These are phyloP conservation scores for Mucor saturninus DNA, from an alignment of 371 early-diverging fungal species.

Conservation along the genomic window DNA sequence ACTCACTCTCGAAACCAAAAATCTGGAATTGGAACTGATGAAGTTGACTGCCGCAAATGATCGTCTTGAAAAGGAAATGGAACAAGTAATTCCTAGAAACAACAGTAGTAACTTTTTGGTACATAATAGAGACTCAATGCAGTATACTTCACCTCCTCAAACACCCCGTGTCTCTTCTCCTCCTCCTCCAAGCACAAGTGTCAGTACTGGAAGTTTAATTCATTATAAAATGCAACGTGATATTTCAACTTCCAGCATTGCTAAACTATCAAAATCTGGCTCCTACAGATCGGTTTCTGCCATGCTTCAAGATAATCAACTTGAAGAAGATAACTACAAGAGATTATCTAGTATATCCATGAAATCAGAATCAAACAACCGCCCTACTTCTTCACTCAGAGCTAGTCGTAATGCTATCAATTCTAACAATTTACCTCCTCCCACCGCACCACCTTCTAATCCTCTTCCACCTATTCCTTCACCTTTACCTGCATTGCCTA, in stretches of 20 bases:
- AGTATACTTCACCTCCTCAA: constrained; percentile 45
- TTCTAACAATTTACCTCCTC: constrained; percentile 36
- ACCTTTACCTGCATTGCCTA: constrained; percentile 35
- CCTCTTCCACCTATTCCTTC: constrained; percentile 58
- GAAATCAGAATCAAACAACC: constrained; percentile 23
- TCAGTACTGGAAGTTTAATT: constrained; percentile 18
- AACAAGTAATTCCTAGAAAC: constrained; percentile 47
- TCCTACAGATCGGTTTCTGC: constrained; percentile 33
- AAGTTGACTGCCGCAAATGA: constrained; percentile 54
- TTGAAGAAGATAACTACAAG: constrained; percentile 27
- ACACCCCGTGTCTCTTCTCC: constrained; percentile 43
- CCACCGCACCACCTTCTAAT: constrained; percentile 54
- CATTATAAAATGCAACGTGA: constrained; percentile 37
- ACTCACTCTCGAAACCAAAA: constrained; percentile 43
- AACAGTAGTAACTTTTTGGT: constrained; percentile 1
- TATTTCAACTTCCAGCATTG: constrained; percentile 28
- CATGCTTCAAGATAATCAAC: constrained; percentile 13
- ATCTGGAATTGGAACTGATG: constrained; percentile 48
- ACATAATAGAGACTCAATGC: constrained; percentile 27
- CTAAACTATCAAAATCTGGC: constrained; percentile 41
- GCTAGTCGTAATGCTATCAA: constrained; percentile 12
- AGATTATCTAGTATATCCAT: constrained; percentile 27
- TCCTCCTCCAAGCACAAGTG: constrained; percentile 14
- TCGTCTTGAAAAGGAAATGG: constrained; percentile 54
- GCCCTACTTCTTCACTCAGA: constrained; percentile 24